Percentiles rank a stretch among this genome's conserved stretches.
phyloP scores from a whole-genome alignment of 2,329 filamentous ascomycete species.

The Trichoderma koningii region DNA sequence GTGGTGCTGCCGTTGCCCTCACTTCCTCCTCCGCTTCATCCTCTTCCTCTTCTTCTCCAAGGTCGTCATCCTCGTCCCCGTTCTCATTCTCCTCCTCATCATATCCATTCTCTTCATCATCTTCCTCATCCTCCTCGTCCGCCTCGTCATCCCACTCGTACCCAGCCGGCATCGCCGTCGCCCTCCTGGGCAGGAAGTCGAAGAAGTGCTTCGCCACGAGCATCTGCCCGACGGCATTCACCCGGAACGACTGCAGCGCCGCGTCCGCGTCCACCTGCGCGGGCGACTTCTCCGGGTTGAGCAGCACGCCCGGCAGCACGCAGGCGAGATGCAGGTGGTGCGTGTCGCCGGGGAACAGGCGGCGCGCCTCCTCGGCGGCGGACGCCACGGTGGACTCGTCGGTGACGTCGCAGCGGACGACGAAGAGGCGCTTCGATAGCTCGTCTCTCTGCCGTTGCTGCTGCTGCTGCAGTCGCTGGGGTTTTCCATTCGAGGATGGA shows the following conservation, averaged over 20 bases:
- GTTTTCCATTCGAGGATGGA: neutral
- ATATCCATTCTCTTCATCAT: neutral
- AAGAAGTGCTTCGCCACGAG: slow-evolving; percentile 76
- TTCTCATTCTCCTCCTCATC: neutral
- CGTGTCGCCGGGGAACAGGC: slow-evolving; percentile 52
- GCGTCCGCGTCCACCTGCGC: slow-evolving; percentile 61
- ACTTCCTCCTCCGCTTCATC: neutral
- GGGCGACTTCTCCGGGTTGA: slow-evolving; percentile 68
- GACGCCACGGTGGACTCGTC: slow-evolving; percentile 65
- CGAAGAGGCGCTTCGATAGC: slow-evolving; percentile 42
- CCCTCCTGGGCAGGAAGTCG: slow-evolving; percentile 65
- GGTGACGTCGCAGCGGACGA: slow-evolving; percentile 49
- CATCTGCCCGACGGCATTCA: slow-evolving; percentile 74
- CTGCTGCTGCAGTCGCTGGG: neutral
- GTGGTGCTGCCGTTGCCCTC: too few species aligned
- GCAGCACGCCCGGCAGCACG: slow-evolving; percentile 69
- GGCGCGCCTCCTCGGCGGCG: slow-evolving; percentile 53
- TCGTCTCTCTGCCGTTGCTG: slow-evolving; percentile 13
- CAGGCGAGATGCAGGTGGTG: slow-evolving; percentile 70
- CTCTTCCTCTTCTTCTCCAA: slow-evolving; percentile 18
- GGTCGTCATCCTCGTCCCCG: neutral
- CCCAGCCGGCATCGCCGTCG: slow-evolving; percentile 35
- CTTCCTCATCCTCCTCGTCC: neutral
- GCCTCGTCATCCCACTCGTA: neutral
- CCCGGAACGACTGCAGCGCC: slow-evolving; percentile 68